These are phyloP conservation scores for Ophiognomonia clavigignenti-juglandacearum DNA, from an alignment of 2,329 filamentous ascomycete species.

Conservation along the genomic window DNA sequence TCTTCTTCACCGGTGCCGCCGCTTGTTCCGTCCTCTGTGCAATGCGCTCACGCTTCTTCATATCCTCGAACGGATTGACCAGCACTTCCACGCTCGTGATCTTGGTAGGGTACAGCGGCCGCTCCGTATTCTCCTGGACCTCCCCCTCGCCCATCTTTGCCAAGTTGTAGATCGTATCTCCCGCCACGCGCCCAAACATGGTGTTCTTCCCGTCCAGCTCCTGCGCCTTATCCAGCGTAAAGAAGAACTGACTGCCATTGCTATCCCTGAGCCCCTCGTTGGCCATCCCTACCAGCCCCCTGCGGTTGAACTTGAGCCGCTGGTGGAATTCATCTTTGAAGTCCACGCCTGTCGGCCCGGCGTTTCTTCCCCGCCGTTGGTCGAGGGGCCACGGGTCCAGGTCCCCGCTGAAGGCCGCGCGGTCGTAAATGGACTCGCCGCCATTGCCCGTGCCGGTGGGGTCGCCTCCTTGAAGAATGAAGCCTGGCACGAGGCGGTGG, in stretches of 20 bases:
- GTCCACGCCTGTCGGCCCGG: slow-evolving; percentile 53
- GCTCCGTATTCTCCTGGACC: slow-evolving; percentile 70
- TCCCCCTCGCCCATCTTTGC: slow-evolving; percentile 91
- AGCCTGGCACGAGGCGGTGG: slow-evolving; percentile 85
- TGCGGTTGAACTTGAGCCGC: slow-evolving; percentile 84
- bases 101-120: slow-evolving; percentile 80
- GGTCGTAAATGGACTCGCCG: slow-evolving; percentile 87
- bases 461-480: slow-evolving; percentile 92
- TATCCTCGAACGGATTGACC: slow-evolving; percentile 77
- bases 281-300: slow-evolving; percentile 92
- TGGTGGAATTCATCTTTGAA: slow-evolving; percentile 88
- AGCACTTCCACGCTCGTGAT: slow-evolving; percentile 71
- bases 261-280: slow-evolving; percentile 74
- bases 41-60: slow-evolving; percentile 63
- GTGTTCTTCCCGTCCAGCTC: slow-evolving; percentile 90
- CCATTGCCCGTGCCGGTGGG: slow-evolving; percentile 89
- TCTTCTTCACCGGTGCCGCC: slow-evolving; percentile 40
- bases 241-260: slow-evolving; percentile 96
- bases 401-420: slow-evolving; percentile 68
- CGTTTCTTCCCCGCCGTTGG: slow-evolving; percentile 56
- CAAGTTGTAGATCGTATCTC: slow-evolving; percentile 93
- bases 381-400: slow-evolving; percentile 70
- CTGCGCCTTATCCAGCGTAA: slow-evolving; percentile 79
- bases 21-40: slow-evolving; percentile 45
- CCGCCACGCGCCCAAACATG: slow-evolving; percentile 85